A percentile compares a stretch with the other conserved stretches of the same genome.
These are phyloP conservation scores for Termitomyces sp. DNA, from an alignment of 768 basidiomycete species.

Conservation along the genomic window DNA sequence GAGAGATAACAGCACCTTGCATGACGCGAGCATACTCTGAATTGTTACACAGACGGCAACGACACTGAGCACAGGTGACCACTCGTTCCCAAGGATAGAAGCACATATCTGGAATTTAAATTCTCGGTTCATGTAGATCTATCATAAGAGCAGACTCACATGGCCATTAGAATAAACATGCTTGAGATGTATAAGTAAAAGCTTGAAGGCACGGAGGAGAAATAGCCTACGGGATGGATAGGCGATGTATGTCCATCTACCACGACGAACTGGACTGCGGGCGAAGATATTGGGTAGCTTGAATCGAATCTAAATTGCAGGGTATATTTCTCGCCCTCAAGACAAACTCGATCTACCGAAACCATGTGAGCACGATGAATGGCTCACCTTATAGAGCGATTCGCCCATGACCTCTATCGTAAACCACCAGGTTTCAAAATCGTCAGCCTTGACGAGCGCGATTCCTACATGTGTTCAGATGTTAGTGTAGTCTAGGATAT, in stretches of 20 bases:
- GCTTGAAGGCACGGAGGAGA: background rate
- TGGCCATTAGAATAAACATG: conserved; percentile 89
- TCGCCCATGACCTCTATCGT: conserved; percentile 84
- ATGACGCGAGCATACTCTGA: conserved; percentile 91
- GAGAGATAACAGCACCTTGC: conserved; percentile 56
- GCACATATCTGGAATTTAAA: conserved; percentile 67
- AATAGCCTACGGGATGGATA: conserved; percentile 67
- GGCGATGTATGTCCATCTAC: conserved; percentile 64
- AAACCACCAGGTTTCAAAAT: conserved; percentile 76
- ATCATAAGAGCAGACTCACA: conserved; percentile 37
- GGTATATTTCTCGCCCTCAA: conserved; percentile 71
- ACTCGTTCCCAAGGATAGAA: conserved; percentile 84
- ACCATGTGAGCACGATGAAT: background rate
- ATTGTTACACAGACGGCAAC: conserved; percentile 79
- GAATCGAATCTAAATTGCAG: conserved; percentile 80
- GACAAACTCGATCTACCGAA: background rate
- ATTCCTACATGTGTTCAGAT: conserved; percentile 49
- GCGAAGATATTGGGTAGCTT: conserved; percentile 83
- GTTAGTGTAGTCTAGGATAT: conserved; percentile 5
- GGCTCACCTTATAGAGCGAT: conserved; percentile 64
- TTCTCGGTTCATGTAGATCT: background rate
- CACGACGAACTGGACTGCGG: conserved; percentile 83
- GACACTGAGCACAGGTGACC: conserved; percentile 87
- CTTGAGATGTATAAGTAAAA: conserved; percentile 30
- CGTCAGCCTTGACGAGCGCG: conserved; percentile 66